Conservation (phyloP, 805 yeast genomes). For the Torulaspora indica region DNA sequence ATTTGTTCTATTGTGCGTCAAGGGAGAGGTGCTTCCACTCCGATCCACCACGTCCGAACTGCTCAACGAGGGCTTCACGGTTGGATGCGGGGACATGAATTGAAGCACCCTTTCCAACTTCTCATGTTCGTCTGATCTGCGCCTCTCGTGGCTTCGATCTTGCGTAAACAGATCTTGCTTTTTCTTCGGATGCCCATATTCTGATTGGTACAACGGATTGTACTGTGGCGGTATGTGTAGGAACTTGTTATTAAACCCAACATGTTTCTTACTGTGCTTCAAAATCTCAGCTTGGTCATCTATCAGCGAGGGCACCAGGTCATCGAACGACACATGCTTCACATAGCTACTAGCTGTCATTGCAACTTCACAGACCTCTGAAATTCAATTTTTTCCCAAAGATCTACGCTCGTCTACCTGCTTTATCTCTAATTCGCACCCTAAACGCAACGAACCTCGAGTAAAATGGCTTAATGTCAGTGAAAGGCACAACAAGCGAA, state of each 20-base stretch:
- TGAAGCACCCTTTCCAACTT: slow-evolving; percentile 8
- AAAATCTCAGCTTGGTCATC: slow-evolving; percentile 29
- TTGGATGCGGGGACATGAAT: slow-evolving; percentile 3
- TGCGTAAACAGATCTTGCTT: slow-evolving; percentile 1
- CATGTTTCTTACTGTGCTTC: slow-evolving; percentile 19
- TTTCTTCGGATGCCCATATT: neutral
- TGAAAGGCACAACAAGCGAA: no score
- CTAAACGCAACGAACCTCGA: neutral
- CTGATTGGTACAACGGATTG: slow-evolving; percentile 24
- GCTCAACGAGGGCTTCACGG: slow-evolving; percentile 2
- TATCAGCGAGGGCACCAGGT: slow-evolving; percentile 29
- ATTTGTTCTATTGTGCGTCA: neutral
- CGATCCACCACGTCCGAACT: slow-evolving; percentile 4
- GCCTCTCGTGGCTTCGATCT: slow-evolving; percentile 2
- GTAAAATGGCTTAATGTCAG: neutral
- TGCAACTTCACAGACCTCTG: neutral
- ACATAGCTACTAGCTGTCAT: slow-evolving; percentile 15
- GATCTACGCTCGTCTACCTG: neutral
- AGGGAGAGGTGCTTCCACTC: slow-evolving; percentile 11
- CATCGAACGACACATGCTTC: slow-evolving; percentile 34
- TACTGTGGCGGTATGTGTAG: slow-evolving; percentile 34
- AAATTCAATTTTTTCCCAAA: no score
- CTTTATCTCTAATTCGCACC: neutral
- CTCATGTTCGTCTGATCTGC: slow-evolving; percentile 6
- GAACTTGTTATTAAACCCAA: slow-evolving; percentile 26